Evolutionary conservation across 257 asterid genomes (phyloP).

Genomic region (Capsicum baccatum): DNA sequence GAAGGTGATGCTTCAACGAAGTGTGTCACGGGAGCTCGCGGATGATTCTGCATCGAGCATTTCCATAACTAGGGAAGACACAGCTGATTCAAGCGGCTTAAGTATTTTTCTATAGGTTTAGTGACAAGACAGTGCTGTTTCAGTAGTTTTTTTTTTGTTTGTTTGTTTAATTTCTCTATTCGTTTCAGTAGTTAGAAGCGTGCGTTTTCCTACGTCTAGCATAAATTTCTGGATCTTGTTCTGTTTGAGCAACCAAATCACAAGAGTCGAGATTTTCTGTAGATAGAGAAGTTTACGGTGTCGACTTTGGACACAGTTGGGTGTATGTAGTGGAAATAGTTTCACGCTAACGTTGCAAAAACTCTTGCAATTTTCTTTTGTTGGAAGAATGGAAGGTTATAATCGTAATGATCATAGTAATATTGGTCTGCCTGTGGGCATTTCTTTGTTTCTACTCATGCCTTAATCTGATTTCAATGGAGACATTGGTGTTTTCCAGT

Average conservation of each 20-base stretch:
- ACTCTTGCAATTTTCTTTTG: neutral
- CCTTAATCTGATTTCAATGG: no score
- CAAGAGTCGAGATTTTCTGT: neutral
- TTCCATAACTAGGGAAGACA: conserved; percentile 39
- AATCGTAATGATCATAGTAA: no score
- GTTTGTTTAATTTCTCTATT: no score
- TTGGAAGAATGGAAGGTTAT: no score
- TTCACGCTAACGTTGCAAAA: neutral
- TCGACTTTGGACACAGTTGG: neutral
- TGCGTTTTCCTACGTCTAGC: neutral
- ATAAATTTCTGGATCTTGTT: neutral
- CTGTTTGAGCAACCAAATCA: neutral
- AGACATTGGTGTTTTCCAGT: no score
- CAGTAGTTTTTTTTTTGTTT: no score
- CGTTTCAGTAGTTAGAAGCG: neutral
- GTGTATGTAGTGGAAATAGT: neutral
- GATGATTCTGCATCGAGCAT: conserved; percentile 53
- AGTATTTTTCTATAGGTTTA: neutral
- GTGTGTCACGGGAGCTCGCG: conserved; percentile 16
- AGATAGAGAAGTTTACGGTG: neutral
- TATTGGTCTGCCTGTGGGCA: no score
- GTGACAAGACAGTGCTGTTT: neutral
- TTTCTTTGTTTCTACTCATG: no score
- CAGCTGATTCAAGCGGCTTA: conserved; percentile 23
- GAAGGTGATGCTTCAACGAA: conserved; percentile 52